A percentile compares a stretch with the other conserved stretches of the same genome.
Conservation (phyloP, 2,329 filamentous ascomycete species). For the Mycocentrospora acerina region DNA sequence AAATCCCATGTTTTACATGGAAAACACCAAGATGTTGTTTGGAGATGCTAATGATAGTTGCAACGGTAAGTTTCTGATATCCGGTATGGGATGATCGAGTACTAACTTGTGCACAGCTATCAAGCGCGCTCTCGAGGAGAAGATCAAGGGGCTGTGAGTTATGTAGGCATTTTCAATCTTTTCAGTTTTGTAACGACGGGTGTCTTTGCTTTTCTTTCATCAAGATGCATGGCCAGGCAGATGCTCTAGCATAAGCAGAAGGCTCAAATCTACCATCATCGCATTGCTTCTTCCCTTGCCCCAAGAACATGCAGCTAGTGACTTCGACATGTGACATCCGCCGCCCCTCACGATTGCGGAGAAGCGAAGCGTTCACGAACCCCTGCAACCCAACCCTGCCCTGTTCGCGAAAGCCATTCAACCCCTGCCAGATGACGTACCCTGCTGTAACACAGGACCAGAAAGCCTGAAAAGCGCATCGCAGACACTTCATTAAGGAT, state of each 20-base stretch:
- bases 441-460: constrained; percentile 4
- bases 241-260: no score
- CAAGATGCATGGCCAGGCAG: no score
- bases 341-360: neutral
- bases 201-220: no score
- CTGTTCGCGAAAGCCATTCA: neutral
- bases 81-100: neutral
- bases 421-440: constrained; percentile 24
- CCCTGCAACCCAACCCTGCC: constrained; percentile 10
- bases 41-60: constrained; percentile 84
- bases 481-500: no score
- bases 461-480: constrained; percentile 7
- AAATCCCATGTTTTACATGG: constrained; percentile 94
- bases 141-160: constrained; percentile 31
- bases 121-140: constrained; percentile 41
- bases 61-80: constrained; percentile 54
- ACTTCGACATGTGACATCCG: no score
- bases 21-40: constrained; percentile 86
- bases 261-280: no score
- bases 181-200: no score
- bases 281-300: no score
- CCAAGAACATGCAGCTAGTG: no score
- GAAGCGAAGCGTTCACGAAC: constrained; percentile 1
- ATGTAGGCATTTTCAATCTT: neutral
- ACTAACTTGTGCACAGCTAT: constrained; percentile 32